phyloP scores from a whole-genome alignment of 495 filamentous ascomycete species.

The Aspergillus funiculosus region DNA sequence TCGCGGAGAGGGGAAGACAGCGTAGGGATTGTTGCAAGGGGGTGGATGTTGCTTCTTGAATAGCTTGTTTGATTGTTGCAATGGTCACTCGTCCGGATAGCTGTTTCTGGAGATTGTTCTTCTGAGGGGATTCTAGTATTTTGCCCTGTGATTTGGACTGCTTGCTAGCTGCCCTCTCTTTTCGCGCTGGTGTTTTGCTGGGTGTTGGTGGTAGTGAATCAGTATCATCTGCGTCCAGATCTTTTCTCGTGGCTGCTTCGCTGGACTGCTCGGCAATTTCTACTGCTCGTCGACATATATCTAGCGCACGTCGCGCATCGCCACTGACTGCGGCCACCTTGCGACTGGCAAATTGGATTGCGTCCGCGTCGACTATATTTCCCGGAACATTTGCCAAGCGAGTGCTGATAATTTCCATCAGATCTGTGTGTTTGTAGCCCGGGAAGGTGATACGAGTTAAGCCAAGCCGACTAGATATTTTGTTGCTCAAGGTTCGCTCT shows the following conservation, averaged over 20 bases:
- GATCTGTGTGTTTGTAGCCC: conserved; percentile 92
- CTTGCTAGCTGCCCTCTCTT: conserved; percentile 24
- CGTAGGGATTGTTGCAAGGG: conserved; percentile 86
- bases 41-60: conserved; percentile 88
- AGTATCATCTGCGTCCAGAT: conserved; percentile 26
- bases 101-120: conserved; percentile 14
- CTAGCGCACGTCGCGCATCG: conserved; percentile 85
- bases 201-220: conserved; percentile 42
- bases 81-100: conserved; percentile 69
- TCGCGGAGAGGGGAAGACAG: conserved; percentile 69
- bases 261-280: conserved; percentile 83
- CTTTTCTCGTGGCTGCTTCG: conserved; percentile 25
- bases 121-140: conserved; percentile 17
- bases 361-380: conserved; percentile 86
- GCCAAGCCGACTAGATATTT: conserved; percentile 89
- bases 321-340: conserved; percentile 97
- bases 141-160: not conserved
- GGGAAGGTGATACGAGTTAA: conserved; percentile 92
- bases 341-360: conserved; percentile 89
- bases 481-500: conserved; percentile 93
- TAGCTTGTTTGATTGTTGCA: conserved; percentile 84
- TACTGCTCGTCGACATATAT: conserved; percentile 93
- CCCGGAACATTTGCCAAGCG: conserved; percentile 81
- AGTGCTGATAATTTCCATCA: conserved; percentile 96
- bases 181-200: conserved; percentile 38